Conservation (phyloP, 306 rosid species). For the Adenanthera pavonina region DNA sequence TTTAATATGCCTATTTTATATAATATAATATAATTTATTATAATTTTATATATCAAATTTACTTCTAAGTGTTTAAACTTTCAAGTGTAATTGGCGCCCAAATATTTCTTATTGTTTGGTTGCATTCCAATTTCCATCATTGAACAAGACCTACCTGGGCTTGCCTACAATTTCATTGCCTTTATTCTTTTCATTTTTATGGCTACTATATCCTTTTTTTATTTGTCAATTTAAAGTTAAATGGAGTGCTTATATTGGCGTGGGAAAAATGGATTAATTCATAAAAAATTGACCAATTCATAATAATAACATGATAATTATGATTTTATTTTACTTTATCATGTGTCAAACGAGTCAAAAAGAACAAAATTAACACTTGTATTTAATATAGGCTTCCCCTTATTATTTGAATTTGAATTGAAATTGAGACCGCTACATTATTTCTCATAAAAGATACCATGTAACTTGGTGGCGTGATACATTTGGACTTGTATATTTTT, state of each 20-base stretch:
- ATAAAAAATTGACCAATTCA: background rate
- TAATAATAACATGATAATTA: background rate
- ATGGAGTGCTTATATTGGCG: background rate
- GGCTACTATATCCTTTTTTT: background rate
- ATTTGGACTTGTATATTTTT: background rate
- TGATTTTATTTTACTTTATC: background rate
- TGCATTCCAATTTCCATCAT: constrained; percentile 38
- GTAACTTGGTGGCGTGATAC: background rate
- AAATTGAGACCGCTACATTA: background rate
- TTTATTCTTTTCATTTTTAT: constrained; percentile 31
- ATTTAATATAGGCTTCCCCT: background rate
- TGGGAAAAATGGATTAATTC: background rate
- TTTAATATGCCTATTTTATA: background rate
- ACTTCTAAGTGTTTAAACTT: background rate
- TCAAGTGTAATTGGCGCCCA: constrained; percentile 3
- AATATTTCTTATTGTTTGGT: constrained; percentile 26
- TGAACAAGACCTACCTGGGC: background rate
- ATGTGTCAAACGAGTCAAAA: background rate
- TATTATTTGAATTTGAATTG: background rate
- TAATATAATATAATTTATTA: background rate
- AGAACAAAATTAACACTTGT: background rate
- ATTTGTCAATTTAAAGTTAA: background rate
- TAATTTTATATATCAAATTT: background rate
- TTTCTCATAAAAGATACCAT: background rate
- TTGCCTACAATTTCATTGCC: constrained; percentile 2